A percentile compares a stretch with the other conserved stretches of the same genome.
Conservation (phyloP, 2,329 filamentous ascomycete species). For the Clonostachys rosea region DNA sequence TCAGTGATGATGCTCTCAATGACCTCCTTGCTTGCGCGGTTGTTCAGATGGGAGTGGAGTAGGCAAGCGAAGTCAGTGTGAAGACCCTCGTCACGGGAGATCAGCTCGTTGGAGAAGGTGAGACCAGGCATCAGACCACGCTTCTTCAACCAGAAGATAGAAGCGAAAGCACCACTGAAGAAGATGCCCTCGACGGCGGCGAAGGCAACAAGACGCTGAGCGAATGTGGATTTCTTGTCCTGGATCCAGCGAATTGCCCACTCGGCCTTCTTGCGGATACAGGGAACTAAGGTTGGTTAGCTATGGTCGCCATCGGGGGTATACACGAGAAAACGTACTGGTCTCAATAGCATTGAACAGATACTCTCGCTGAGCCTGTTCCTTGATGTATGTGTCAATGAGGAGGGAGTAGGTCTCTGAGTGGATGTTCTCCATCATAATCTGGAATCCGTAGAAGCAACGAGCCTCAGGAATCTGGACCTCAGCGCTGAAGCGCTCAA, state of each 20-base stretch:
- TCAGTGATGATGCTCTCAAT: slow-evolving; percentile 89
- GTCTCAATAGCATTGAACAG: slow-evolving; percentile 99
- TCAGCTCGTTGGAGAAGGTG: slow-evolving; percentile 99
- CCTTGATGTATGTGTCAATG: slow-evolving; percentile 99
- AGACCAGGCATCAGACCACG: slow-evolving; percentile 97
- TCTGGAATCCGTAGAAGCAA: slow-evolving; percentile 99
- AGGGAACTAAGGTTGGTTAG: slow-evolving; percentile 60
- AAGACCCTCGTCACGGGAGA: slow-evolving; percentile 98
- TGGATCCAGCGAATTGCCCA: slow-evolving; percentile 96
- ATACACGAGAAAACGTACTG: slow-evolving; percentile 45
- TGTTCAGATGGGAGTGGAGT: slow-evolving; percentile 93
- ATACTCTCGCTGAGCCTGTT: slow-evolving; percentile 87
- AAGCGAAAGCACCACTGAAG: slow-evolving; percentile 97
- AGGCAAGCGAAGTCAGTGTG: slow-evolving; percentile 99
- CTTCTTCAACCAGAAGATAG: slow-evolving; percentile 99
- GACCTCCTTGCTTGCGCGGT: slow-evolving; percentile 77
- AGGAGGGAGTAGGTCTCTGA: slow-evolving; percentile 98
- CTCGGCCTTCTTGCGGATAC: slow-evolving; percentile 97
- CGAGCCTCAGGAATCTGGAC: slow-evolving; percentile 97
- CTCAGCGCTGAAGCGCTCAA: slow-evolving; percentile 95
- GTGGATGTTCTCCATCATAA: slow-evolving; percentile 99
- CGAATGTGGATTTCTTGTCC: slow-evolving; percentile 91
- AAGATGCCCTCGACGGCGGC: slow-evolving; percentile 99
- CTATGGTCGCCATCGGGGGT: slow-evolving; percentile 5
- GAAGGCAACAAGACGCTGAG: slow-evolving; percentile 91